phyloP scores from a whole-genome alignment of 331 rosid genomes.

The Arachis monticola region DNA sequence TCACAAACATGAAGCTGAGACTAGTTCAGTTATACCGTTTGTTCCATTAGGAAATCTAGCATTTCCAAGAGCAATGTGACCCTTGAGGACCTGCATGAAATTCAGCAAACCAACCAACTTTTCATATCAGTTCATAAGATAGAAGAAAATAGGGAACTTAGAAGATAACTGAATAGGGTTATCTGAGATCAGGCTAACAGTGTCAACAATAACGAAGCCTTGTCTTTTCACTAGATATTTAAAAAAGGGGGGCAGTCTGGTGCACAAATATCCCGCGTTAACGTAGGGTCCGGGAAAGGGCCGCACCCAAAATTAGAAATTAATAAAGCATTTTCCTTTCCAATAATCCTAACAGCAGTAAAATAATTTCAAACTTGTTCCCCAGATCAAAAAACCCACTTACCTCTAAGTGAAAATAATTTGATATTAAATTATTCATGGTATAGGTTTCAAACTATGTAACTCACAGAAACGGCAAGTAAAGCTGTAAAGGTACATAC shows the following conservation, averaged over 20 bases:
- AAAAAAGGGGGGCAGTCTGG: too few species aligned
- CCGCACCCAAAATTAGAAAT: neutral
- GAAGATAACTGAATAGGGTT: neutral
- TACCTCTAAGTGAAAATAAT: constrained; percentile 20
- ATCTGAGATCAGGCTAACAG: neutral
- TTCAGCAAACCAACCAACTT: constrained; percentile 42
- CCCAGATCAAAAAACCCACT: constrained; percentile 5
- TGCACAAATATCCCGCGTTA: too few species aligned
- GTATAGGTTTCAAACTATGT: constrained; percentile 8
- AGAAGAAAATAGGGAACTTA: neutral
- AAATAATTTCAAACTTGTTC: constrained; percentile 16
- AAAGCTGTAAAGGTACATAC: constrained; percentile 54
- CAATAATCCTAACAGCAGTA: neutral
- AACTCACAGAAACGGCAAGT: constrained; percentile 13
- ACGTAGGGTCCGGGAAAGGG: too few species aligned
- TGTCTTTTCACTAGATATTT: neutral
- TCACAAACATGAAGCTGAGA: constrained; percentile 10
- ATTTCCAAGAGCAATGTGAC: constrained; percentile 91
- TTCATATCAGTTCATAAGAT: neutral
- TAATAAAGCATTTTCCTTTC: constrained; percentile 7
- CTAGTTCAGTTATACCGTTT: constrained; percentile 59
- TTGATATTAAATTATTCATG: constrained; percentile 20
- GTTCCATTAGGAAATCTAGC: constrained; percentile 98
- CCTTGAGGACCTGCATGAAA: constrained; percentile 85
- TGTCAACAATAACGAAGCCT: neutral